These are phyloP conservation scores for Saccharum hybrid DNA, from an alignment of 202 grass and related monocot genomes.

Conservation along the genomic window DNA sequence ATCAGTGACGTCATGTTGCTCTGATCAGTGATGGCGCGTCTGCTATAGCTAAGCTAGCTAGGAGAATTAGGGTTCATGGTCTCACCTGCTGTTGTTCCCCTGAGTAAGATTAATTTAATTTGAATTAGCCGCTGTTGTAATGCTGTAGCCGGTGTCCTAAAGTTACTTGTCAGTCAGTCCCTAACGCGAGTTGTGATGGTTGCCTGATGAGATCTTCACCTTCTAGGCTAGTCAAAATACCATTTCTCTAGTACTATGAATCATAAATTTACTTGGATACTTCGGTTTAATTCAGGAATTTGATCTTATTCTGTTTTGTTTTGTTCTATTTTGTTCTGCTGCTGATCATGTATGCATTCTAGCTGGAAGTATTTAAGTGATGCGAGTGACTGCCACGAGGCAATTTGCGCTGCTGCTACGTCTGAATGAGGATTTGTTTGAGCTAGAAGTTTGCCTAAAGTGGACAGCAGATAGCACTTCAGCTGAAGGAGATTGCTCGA, in stretches of 20 bases:
- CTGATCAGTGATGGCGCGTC: slow-evolving; percentile 31
- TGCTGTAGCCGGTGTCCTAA: slow-evolving; percentile 39
- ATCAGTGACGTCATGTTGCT: slow-evolving; percentile 16
- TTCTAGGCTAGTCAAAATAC: slow-evolving; percentile 52
- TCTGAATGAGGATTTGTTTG: neutral
- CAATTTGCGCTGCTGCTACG: neutral
- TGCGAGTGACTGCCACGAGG: neutral
- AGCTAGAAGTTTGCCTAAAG: neutral
- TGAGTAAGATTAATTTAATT: slow-evolving; percentile 54
- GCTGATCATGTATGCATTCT: neutral
- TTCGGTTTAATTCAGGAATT: slow-evolving; percentile 53
- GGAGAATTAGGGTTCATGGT: slow-evolving; percentile 58
- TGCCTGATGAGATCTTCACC: slow-evolving; percentile 42
- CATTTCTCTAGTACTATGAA: slow-evolving; percentile 33
- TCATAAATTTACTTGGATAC: slow-evolving; percentile 48
- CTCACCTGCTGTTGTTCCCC: slow-evolving; percentile 42
- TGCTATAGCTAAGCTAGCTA: slow-evolving; percentile 50
- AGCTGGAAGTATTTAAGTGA: neutral
- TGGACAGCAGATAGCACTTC: neutral
- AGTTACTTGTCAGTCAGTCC: slow-evolving; percentile 18
- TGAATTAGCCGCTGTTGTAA: slow-evolving; percentile 48
- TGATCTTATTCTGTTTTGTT: neutral
- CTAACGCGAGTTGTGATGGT: slow-evolving; percentile 48
- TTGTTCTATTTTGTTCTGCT: neutral
- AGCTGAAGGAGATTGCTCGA: too few species aligned